Evolutionary conservation across 139 green algal species (phyloP).

Genomic region (Choricystis sp.): DNA sequence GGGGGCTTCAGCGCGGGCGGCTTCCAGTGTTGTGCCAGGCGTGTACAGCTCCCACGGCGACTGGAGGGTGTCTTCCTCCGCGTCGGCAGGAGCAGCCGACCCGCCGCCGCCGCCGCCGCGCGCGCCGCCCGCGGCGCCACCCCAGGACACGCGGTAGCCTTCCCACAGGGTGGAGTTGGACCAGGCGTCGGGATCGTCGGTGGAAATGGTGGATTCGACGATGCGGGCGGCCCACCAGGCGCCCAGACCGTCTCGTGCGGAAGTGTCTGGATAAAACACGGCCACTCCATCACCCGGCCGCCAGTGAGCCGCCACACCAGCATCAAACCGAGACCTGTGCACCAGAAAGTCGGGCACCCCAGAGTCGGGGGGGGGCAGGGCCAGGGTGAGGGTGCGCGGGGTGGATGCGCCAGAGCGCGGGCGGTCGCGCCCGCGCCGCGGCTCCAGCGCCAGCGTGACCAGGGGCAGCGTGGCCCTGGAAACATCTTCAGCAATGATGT

Average conservation of each 20-base stretch:
- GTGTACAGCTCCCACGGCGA: background rate
- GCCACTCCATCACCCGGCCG: background rate
- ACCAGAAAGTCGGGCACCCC: background rate
- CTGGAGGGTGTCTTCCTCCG: no score
- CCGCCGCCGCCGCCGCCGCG: no score
- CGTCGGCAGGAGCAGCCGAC: no score
- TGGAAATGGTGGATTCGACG: no score
- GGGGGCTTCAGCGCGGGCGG: no score
- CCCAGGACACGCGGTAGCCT: background rate
- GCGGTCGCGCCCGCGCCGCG: no score
- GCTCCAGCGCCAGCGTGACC: no score
- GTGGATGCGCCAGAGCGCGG: no score
- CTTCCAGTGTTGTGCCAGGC: background rate
- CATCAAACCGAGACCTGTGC: background rate
- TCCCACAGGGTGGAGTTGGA: background rate
- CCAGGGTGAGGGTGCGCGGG: background rate
- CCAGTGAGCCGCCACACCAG: background rate
- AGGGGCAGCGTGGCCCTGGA: no score
- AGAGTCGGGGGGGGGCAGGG: background rate
- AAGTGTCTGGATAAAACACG: background rate
- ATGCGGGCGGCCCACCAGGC: background rate
- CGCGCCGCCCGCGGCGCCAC: no score
- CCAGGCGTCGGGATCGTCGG: background rate
- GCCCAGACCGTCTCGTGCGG: no score
- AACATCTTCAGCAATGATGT: background rate